These are phyloP conservation scores for Talaromyces sp. DNA, from an alignment of 2,329 filamentous ascomycete species.

Conservation along the genomic window DNA sequence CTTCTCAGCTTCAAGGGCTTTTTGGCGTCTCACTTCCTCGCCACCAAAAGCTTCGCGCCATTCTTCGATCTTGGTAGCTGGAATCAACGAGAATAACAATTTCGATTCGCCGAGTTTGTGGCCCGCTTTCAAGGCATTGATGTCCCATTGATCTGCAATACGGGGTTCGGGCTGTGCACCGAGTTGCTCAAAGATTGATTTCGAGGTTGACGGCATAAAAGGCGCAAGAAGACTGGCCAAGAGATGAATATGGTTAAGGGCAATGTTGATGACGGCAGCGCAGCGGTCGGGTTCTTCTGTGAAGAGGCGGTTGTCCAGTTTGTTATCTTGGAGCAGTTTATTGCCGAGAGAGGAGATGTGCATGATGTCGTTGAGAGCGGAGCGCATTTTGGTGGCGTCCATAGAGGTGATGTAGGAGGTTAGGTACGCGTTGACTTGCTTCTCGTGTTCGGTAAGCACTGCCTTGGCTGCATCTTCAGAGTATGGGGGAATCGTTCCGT, in stretches of 20 bases:
- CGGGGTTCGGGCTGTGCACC: slow-evolving; percentile 57
- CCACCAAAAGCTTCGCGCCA: slow-evolving; percentile 76
- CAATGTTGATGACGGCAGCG: slow-evolving; percentile 67
- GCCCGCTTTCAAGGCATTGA: slow-evolving; percentile 58
- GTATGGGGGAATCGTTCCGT: slow-evolving; percentile 30
- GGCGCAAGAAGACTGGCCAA: slow-evolving; percentile 74
- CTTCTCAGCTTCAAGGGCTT: slow-evolving; percentile 57
- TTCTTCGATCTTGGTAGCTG: slow-evolving; percentile 73
- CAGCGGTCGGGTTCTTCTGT: slow-evolving; percentile 57
- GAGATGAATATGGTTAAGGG: slow-evolving; percentile 77
- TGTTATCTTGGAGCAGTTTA: slow-evolving; percentile 57
- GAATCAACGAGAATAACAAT: slow-evolving; percentile 79
- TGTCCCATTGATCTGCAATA: slow-evolving; percentile 61
- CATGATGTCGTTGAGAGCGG: slow-evolving; percentile 53
- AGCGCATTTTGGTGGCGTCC: slow-evolving; percentile 58
- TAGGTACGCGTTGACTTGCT: slow-evolving; percentile 48
- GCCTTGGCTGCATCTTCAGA: slow-evolving; percentile 32
- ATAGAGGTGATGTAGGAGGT: slow-evolving; percentile 56
- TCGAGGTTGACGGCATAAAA: slow-evolving; percentile 77
- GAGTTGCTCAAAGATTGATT: slow-evolving; percentile 73
- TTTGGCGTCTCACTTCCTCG: slow-evolving; percentile 64
- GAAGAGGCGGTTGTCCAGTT: slow-evolving; percentile 60
- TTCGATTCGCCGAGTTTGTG: slow-evolving; percentile 78
- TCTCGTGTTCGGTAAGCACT: slow-evolving; percentile 42
- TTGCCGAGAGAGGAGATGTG: slow-evolving; percentile 58